Conservation (phyloP, 257 asterid species). For the Knoxia roxburghii region DNA sequence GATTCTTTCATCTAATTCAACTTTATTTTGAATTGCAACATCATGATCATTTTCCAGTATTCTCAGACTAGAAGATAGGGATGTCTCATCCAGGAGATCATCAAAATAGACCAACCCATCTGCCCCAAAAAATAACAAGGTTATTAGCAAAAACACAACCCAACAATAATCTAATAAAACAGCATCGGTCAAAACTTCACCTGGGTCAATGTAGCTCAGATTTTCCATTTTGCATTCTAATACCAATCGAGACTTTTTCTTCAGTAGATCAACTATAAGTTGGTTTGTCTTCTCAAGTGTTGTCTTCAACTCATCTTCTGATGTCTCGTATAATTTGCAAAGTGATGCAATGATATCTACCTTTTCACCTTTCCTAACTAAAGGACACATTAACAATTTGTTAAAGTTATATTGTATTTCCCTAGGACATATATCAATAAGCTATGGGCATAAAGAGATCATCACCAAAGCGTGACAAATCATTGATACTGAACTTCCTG, state of each 20-base stretch:
- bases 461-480: conserved; percentile 68
- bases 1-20: conserved; percentile 85
- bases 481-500: conserved; percentile 57
- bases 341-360: conserved; percentile 77
- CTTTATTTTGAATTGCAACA: conserved; percentile 44
- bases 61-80: conserved; percentile 42
- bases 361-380: conserved; percentile 76
- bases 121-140: conserved; percentile 30
- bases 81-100: conserved; percentile 71
- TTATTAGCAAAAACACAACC: conserved; percentile 8
- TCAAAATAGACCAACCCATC: conserved; percentile 72
- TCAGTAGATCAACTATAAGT: conserved; percentile 54
- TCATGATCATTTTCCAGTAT: conserved; percentile 69
- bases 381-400: conserved; percentile 16
- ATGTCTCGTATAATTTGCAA: conserved; percentile 64
- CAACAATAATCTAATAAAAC: not conserved
- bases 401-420: conserved; percentile 6
- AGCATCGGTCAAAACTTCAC: conserved; percentile 29
- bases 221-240: conserved; percentile 50
- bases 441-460: conserved; percentile 9
- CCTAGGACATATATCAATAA: not conserved
- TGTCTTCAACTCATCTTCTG: conserved; percentile 71
- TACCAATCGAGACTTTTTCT: conserved; percentile 51
- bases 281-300: conserved; percentile 60
- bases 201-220: conserved; percentile 54